These are phyloP conservation scores for Linum trigynum DNA, from an alignment of 345 rosid genomes.

Conservation along the genomic window DNA sequence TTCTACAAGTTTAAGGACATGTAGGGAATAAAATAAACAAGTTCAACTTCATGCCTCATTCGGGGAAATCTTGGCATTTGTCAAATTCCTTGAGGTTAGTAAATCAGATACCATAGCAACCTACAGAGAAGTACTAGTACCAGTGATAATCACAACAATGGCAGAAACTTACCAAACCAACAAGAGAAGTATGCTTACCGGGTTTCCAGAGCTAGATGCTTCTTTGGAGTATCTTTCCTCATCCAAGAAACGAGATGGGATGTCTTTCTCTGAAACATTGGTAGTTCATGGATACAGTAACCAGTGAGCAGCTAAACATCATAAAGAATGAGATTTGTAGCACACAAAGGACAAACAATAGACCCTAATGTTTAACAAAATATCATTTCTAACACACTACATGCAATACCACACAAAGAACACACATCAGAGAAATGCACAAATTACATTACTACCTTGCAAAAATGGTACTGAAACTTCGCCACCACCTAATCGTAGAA, in stretches of 20 bases:
- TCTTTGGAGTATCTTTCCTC: constrained; percentile 61
- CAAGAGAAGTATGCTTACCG: constrained; percentile 29
- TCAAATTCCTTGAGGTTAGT: background rate
- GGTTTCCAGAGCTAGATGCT: constrained; percentile 77
- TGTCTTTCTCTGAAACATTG: constrained; percentile 65
- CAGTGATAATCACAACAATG: too few species aligned
- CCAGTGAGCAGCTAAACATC: background rate
- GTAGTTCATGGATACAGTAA: background rate
- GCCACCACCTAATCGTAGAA: constrained; percentile 89
- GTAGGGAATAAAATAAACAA: background rate
- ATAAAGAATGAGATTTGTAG: background rate
- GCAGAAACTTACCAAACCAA: background rate
- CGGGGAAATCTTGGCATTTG: background rate
- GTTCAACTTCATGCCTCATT: background rate
- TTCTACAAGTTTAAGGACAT: too few species aligned
- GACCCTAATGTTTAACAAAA: background rate
- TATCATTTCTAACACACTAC: background rate
- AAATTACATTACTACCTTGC: constrained; percentile 48
- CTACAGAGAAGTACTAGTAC: background rate
- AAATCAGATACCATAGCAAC: background rate
- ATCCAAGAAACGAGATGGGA: constrained; percentile 73
- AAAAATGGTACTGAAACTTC: constrained; percentile 95
- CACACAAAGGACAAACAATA: background rate
- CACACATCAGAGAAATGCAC: background rate
- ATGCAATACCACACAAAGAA: background rate